Conservation (phyloP, 2,329 filamentous ascomycete species). For the Aschersonia sp. region DNA sequence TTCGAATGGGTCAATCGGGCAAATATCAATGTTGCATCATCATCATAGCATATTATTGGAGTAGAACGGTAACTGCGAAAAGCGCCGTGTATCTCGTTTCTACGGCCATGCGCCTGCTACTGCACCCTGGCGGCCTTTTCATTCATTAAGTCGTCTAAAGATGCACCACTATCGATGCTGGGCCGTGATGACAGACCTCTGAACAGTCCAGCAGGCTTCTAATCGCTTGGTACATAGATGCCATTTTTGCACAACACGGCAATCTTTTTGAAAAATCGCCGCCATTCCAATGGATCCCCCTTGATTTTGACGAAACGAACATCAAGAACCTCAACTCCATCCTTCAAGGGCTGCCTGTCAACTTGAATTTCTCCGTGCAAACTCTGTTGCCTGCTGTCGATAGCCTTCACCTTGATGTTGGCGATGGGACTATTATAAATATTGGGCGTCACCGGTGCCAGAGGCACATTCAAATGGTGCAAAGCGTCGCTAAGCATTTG, state of each 20-base stretch:
- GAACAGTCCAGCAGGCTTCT: conserved; percentile 9
- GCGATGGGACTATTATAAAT: conserved; percentile 40
- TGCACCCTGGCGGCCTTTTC: too few species aligned
- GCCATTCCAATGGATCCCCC: conserved; percentile 93
- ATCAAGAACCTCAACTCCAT: conserved; percentile 53
- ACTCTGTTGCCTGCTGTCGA: conserved; percentile 57
- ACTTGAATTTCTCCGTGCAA: conserved; percentile 64
- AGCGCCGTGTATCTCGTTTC: neutral
- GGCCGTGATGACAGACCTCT: neutral
- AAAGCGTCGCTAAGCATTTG: conserved; percentile 70
- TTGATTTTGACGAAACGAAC: conserved; percentile 89
- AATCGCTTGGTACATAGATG: conserved; percentile 42
- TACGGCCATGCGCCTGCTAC: too few species aligned
- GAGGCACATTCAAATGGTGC: conserved; percentile 71
- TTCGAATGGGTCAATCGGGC: conserved; percentile 26
- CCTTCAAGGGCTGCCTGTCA: conserved; percentile 46
- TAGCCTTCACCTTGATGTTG: conserved; percentile 58
- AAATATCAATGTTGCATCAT: conserved; percentile 14
- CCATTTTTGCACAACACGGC: conserved; percentile 76
- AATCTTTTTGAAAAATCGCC: conserved; percentile 93
- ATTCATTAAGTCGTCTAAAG: neutral
- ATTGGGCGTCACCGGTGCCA: conserved; percentile 33
- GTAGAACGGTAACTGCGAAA: neutral
- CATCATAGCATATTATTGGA: conserved; percentile 7
- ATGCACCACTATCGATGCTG: neutral